phyloP scores from a whole-genome alignment of 768 basidiomycete genomes.

The Leucocoprinus leucothites region DNA sequence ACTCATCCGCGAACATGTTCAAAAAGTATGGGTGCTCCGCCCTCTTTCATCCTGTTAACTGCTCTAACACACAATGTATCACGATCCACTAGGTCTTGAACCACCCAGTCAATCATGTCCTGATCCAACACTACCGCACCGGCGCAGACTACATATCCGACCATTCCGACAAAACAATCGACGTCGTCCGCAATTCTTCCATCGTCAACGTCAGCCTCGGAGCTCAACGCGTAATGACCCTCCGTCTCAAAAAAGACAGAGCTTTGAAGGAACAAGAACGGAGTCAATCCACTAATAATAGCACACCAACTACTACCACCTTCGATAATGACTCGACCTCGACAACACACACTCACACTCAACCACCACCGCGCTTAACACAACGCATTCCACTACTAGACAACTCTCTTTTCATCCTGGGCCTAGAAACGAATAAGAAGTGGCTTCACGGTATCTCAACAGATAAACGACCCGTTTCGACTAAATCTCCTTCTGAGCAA shows the following conservation, averaged over 20 bases:
- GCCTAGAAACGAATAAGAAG: slow-evolving; percentile 63
- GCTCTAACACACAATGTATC: too few relatives aligned
- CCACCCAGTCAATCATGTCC: slow-evolving; percentile 79
- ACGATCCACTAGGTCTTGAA: slow-evolving; percentile 23
- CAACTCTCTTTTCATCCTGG: slow-evolving; percentile 82
- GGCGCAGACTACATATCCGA: slow-evolving; percentile 84
- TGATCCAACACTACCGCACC: slow-evolving; percentile 78
- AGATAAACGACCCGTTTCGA: slow-evolving; percentile 60
- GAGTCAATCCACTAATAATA: background rate
- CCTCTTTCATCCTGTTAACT: background rate
- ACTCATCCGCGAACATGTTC: slow-evolving; percentile 59
- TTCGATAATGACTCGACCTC: background rate
- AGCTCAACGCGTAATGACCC: slow-evolving; percentile 72
- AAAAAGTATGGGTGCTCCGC: slow-evolving; percentile 36
- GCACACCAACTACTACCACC: too few relatives aligned
- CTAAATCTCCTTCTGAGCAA: slow-evolving; percentile 56
- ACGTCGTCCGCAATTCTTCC: slow-evolving; percentile 67
- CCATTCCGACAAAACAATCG: slow-evolving; percentile 85
- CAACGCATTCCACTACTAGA: slow-evolving; percentile 75
- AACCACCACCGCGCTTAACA: slow-evolving; percentile 30
- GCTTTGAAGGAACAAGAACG: slow-evolving; percentile 15
- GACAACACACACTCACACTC: slow-evolving; percentile 2
- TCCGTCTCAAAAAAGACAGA: slow-evolving; percentile 61
- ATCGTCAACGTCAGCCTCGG: slow-evolving; percentile 84
- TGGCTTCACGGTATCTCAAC: slow-evolving; percentile 79